A percentile compares a stretch with the other conserved stretches of the same genome.
These are phyloP conservation scores for Colletotrichum destructivum DNA, from an alignment of 2,329 filamentous ascomycete genomes.

Conservation along the genomic window DNA sequence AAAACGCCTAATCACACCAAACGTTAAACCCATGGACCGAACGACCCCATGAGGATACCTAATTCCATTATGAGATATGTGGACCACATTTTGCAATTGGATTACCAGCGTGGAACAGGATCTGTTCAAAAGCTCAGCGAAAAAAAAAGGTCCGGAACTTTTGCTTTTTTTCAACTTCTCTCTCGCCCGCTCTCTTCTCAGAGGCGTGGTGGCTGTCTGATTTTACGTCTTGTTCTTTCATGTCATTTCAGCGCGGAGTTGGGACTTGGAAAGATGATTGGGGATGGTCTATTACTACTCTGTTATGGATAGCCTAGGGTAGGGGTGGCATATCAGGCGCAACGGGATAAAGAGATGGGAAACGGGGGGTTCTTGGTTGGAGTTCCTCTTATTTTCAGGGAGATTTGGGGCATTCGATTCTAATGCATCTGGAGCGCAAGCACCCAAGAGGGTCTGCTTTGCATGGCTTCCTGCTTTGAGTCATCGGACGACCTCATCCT, in stretches of 20 bases:
- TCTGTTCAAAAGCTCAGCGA: slow-evolving; percentile 7
- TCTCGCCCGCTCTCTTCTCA: slow-evolving; percentile 7
- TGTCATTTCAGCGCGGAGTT: slow-evolving; percentile 42
- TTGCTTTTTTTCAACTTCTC: background rate
- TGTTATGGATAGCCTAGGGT: slow-evolving; percentile 5
- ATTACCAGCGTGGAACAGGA: slow-evolving; percentile 15
- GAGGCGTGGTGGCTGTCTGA: slow-evolving; percentile 34
- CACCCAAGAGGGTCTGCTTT: background rate
- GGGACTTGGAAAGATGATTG: slow-evolving; percentile 23
- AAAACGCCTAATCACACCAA: slow-evolving; percentile 6
- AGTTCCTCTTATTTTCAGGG: slow-evolving; percentile 36
- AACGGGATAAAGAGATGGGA: slow-evolving; percentile 23
- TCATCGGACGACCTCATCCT: slow-evolving; percentile 16
- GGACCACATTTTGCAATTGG: slow-evolving; percentile 27
- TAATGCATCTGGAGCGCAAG: slow-evolving; percentile 30
- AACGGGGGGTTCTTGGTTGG: slow-evolving; percentile 16
- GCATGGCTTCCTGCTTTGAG: slow-evolving; percentile 5
- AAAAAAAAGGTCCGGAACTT: slow-evolving; percentile 28
- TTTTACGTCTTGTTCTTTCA: slow-evolving; percentile 10
- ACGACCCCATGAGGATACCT: slow-evolving; percentile 17
- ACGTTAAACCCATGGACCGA: slow-evolving; percentile 11
- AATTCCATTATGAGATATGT: slow-evolving; percentile 27
- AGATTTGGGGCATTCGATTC: slow-evolving; percentile 17
- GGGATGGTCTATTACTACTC: slow-evolving; percentile 2
- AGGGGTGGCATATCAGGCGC: slow-evolving; percentile 35